These are phyloP conservation scores for Mortierella sp. DNA, from an alignment of 371 early-diverging fungal genomes.

Conservation along the genomic window DNA sequence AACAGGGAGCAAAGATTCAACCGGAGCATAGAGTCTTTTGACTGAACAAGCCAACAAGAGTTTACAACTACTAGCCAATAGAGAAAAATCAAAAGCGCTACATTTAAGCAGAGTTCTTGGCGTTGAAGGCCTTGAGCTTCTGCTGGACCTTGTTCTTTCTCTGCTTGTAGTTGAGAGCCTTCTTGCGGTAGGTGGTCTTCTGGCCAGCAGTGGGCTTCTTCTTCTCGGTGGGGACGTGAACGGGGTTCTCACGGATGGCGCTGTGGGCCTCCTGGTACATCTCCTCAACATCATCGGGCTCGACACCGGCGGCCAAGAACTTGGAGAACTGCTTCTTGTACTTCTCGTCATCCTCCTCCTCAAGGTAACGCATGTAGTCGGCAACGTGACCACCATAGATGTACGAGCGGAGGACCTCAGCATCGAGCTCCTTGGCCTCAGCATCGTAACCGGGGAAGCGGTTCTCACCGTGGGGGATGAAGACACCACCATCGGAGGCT, in stretches of 20 bases:
- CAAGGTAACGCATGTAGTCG: constrained; percentile 98
- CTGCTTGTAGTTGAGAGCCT: constrained; percentile 89
- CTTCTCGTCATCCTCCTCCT: constrained; percentile 98
- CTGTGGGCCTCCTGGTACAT: constrained; percentile 96
- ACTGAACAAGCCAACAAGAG: too few species aligned
- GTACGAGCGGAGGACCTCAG: constrained; percentile 96
- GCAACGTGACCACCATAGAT: constrained; percentile 99
- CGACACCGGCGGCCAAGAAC: constrained; percentile 93
- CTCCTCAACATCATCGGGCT: constrained; percentile 94
- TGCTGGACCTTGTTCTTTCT: constrained; percentile 88
- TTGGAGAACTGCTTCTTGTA: constrained; percentile 98
- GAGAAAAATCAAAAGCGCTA: constrained; percentile 18
- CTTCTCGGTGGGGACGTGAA: constrained; percentile 76
- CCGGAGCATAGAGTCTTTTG: too few species aligned
- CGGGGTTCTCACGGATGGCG: constrained; percentile 94
- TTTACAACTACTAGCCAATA: not conserved
- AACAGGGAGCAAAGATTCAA: too few species aligned
- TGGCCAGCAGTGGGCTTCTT: constrained; percentile 71
- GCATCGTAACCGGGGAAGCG: constrained; percentile 99
- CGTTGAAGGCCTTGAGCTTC: constrained; percentile 84
- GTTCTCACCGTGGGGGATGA: constrained; percentile 98
- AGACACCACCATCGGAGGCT: constrained; percentile 99
- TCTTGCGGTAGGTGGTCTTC: constrained; percentile 67
- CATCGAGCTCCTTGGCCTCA: constrained; percentile 91
- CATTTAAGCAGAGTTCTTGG: constrained; percentile 53